Evolutionary conservation across 768 basidiomycete genomes (phyloP), one percentile per base, ranked within the genome.

Genomic region (Psilocybe azurescens): DNA sequence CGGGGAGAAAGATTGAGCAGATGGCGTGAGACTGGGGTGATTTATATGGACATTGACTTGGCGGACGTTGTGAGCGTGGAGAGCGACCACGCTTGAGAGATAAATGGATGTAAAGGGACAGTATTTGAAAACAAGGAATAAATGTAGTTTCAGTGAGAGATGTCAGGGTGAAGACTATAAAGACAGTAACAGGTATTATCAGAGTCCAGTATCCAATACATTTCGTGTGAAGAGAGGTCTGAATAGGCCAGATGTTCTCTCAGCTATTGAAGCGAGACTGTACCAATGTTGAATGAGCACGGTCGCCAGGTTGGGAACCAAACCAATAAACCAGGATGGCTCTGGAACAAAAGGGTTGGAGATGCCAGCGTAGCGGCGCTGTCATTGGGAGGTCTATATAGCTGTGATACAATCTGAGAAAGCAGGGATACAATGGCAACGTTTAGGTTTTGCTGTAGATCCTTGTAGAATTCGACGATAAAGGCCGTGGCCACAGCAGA

Each of bases 381-480:
- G 2, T n/a, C 3, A 11, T 47, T 32, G 29, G 11, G 10, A 13
- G 41, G n/a, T 6, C 41, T n/a, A 9, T 57, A 46, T 8, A 33
- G 44, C 9, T 41, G 56, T 14, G 29, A 16, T 9, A 14, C 44
- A 5, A 57, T 48, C 16, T 49, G 56, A 9, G 56, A 44, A 8
- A 57, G 44, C 24, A 57, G 39, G 24, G 7, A 13, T 8, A 57
- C 30, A 5, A 57, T 57, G 13, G 44, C 41, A 3, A 13, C 44
- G 10, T 46, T 32, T 8, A 44, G 44, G 28, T 57, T 46, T 16
- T 11, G 13, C 7, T 57, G 56, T 5, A 57, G 41, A 32, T 20
- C 41, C 32, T 44, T 44, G 44, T 57, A 57, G 6, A 44, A 56
- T 20, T 56, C 39, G 11, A 48, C 44, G 29, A 57, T 57, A 18